Base-by-base conservation (phyloP, 495 filamentous ascomycete species). In the Jackrogersella minutella region DNA sequence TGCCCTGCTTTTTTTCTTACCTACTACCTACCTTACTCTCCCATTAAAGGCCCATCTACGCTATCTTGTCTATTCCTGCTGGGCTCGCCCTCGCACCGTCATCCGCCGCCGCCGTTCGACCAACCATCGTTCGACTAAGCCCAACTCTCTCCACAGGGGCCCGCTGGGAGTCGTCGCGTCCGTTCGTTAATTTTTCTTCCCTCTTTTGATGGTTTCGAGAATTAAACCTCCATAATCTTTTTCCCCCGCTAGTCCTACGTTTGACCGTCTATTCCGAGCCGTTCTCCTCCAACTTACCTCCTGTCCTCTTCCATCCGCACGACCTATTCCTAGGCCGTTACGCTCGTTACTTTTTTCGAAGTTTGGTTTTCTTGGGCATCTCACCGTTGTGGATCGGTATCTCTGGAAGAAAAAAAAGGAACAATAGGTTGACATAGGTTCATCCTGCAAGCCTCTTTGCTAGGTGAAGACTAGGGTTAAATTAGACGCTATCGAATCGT, bases 401-500 rank as follows among this genome's bases (percentile, higher is more conserved):
- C 50, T 66, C 62, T 54, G 43, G 44, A 59, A 62, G 19, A 46
- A 36, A 19, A 55, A 54, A 52, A 16, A 59, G 36, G 13, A 5
- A 14, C 34, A 24, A 50, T 44, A 61, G 44, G 58, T 46, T 26
- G 44, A 49, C 44, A 49, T 49, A 49, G 44, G 26, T 59, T 58
- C 9, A 53, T 58, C 57, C 62, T 66, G 58, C 46, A 62, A 64
- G 31, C 62, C 56, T 50, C 14, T 34, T 28, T 53, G 46, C 43
- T 39, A 40, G 14, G 62, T 54, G 58, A 65, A 51, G 53, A 66
- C 68, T 59, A 67, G 68, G 68, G 63, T 70, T 66, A 59, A 60
- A 68, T 74, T 68, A 69, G 57, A 65, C 66, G 56, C 63, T 60
- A 66, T 71, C 72, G 66, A 74, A 73, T 73, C 66, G 58, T 52